Percentiles rank a stretch among this genome's conserved stretches.
These are phyloP conservation scores for Casaregolazyma suthepensis DNA, from an alignment of 1,139 yeast species.

Conservation along the genomic window DNA sequence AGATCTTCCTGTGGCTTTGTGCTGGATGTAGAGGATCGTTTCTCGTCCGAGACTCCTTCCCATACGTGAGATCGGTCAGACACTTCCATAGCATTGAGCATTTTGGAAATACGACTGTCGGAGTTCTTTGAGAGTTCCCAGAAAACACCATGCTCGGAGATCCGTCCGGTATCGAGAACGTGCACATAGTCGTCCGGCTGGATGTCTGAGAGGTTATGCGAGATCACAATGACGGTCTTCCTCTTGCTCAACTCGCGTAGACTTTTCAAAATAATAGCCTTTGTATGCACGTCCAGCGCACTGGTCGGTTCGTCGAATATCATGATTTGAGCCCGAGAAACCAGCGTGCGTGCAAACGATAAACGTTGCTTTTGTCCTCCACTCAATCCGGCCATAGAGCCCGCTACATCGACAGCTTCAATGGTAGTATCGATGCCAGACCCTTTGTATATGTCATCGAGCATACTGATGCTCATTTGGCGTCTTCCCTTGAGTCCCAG, in stretches of 20 bases:
- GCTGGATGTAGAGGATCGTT: neutral
- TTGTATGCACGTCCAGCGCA: slow-evolving; percentile 59
- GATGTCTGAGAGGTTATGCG: slow-evolving; percentile 68
- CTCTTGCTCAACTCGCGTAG: slow-evolving; percentile 46
- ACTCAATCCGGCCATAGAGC: slow-evolving; percentile 59
- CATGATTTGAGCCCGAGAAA: slow-evolving; percentile 66
- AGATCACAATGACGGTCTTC: slow-evolving; percentile 70
- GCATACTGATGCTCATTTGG: slow-evolving; percentile 28
- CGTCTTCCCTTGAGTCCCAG: slow-evolving; percentile 32
- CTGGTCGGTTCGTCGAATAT: slow-evolving; percentile 81
- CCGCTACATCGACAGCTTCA: slow-evolving; percentile 43
- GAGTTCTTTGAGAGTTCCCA: slow-evolving; percentile 24
- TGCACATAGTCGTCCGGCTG: slow-evolving; percentile 48
- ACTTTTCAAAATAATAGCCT: slow-evolving; percentile 34
- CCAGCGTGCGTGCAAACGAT: slow-evolving; percentile 73
- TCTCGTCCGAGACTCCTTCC: neutral
- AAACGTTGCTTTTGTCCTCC: slow-evolving; percentile 90
- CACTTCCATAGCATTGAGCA: neutral
- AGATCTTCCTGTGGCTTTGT: neutral
- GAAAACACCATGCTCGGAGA: slow-evolving; percentile 42
- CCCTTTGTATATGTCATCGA: neutral
- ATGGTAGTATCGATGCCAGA: slow-evolving; percentile 40
- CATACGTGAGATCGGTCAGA: neutral
- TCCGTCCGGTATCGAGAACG: slow-evolving; percentile 52
- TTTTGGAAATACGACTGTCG: neutral